Evolutionary conservation across 2,329 filamentous ascomycete genomes (phyloP).

Genomic region (Alternaria hordeiaustralica): DNA sequence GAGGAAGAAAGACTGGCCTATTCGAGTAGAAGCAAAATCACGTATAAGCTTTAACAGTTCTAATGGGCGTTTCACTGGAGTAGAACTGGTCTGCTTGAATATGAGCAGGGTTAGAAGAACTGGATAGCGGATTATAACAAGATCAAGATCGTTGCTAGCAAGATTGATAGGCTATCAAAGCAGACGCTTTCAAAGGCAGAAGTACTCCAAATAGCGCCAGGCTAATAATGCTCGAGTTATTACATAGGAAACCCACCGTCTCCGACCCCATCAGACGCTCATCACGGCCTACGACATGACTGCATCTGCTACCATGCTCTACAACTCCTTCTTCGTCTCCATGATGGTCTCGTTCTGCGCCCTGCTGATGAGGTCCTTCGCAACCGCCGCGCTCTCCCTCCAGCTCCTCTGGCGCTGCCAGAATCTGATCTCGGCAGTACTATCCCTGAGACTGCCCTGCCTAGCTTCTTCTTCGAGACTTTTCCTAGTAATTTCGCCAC

Average conservation of each 20-base stretch:
- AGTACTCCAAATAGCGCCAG: slow-evolving; percentile 4
- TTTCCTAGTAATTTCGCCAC: slow-evolving; percentile 67
- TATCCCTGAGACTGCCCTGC: slow-evolving; percentile 48
- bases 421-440: slow-evolving; percentile 57
- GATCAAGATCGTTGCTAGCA: background rate
- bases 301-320: background rate
- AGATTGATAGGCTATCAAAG: background rate
- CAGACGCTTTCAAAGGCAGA: background rate
- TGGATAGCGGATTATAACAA: background rate
- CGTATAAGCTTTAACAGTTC: background rate
- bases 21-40: background rate
- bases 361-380: slow-evolving; percentile 57
- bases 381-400: slow-evolving; percentile 59
- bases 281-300: background rate
- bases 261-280: background rate
- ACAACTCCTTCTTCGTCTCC: slow-evolving; percentile 50
- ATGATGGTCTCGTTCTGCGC: slow-evolving; percentile 34
- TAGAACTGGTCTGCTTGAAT: background rate
- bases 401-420: slow-evolving; percentile 60
- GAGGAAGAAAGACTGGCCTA: slow-evolving; percentile 37
- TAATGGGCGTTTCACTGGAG: background rate
- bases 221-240: slow-evolving; percentile 19
- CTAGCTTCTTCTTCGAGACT: slow-evolving; percentile 67
- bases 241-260: background rate
- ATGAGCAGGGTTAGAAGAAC: background rate